Base-by-base conservation (phyloP, 495 filamentous ascomycete genomes). In the Cudoniella acicularis region DNA sequence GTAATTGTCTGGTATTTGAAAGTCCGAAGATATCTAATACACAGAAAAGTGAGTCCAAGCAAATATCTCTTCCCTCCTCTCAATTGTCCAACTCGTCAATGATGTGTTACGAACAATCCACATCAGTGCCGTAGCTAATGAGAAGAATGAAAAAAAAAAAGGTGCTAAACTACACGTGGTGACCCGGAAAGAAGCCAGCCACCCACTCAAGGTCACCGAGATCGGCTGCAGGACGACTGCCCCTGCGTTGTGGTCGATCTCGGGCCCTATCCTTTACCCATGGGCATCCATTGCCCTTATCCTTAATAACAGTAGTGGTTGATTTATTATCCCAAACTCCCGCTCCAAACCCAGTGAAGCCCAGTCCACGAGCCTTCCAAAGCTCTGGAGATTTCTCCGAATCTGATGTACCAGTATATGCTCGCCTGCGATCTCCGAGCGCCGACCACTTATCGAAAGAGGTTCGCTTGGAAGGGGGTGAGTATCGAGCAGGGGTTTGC, bases 151-250 rank as follows among this genome's bases (percentile, higher is more conserved):
- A 25, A 57, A 27, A 66, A 55, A 47, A 41, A 40, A 60, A 42
- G 59, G 30, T 43, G 70, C 72, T 62, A 73, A 79, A 79, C 79
- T 78, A 82, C 80, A 80, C 80, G 72, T 79, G 79, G 65, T 73
- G 67, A n/a, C n/a, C n/a, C 69, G 71, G 57, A 61, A 70, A 62
- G 88, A 89, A 94, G 72, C 86, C 89, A 76, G 90, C 92, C 81
- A 96, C 89, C 81, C 91, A 92, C 79, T 92, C 90, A 69, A 88
- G 72, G 69, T 91, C 90, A 66, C 85, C 85, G 68, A 88, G 81
- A 68, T 86, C 75, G 6, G 30, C 30, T 63, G 79, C 83, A 66
- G 83, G 82, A 63, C 85, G 78, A 62, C 79, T 83, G 72, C 61
- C 79, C 74, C 54, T 71, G 71, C 64, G 30, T 27, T 49, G 46